Base-by-base conservation (phyloP, 129 eudicot species). In the Lonicera japonica region DNA sequence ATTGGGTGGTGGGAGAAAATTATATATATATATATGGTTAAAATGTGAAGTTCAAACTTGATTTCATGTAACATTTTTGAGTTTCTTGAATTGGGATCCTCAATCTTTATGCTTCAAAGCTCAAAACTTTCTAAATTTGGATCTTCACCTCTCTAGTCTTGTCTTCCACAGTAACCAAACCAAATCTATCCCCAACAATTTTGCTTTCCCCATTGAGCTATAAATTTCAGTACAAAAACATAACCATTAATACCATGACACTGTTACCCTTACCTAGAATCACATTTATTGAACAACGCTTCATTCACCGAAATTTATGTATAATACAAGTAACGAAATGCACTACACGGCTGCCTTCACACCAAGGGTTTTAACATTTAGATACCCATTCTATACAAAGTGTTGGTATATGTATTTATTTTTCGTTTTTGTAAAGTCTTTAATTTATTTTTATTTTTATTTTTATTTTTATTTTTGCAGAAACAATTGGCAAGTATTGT, bases 401-500 rank as follows among this genome's bases (percentile, higher is more conserved):
- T 38, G 43, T 38, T 38, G 5, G 43, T 38, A 4, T 38, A 38
- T 38, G 43, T 5, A 38, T 10, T 38, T 38, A 38, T 38, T 38
- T 38, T 38, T 5, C 6, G 5, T 5, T 43, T 8, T 43, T 43
- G 13, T 43, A 43, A 14, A 14, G 50, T 8, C 16, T 43, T 11
- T 2, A 43, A 2, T 43, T 8, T 10, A 4, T 43, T 10, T 43
- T 52, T 65, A 61, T 68, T 65, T 46, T 19, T n/a, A 19, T 25
- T 23, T 47, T 20, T 63, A 1, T 54, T 51, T 40, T 25, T 59
- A 76, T 40, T 40, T 25, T 59, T 81, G 82, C 82, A 92, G 98
- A 92, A 92, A 63, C 96, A 92, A 80, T 68, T 92, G 81, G 84
- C 79, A 46, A 80, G 73, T 70, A 88, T 92, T 86, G 98, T 92